A percentile compares a stretch with the other conserved stretches of the same genome.
Evolutionary conservation across 352 stramenopile species (phyloP).

Genomic region (Phytopythium cucurbitacearum): DNA sequence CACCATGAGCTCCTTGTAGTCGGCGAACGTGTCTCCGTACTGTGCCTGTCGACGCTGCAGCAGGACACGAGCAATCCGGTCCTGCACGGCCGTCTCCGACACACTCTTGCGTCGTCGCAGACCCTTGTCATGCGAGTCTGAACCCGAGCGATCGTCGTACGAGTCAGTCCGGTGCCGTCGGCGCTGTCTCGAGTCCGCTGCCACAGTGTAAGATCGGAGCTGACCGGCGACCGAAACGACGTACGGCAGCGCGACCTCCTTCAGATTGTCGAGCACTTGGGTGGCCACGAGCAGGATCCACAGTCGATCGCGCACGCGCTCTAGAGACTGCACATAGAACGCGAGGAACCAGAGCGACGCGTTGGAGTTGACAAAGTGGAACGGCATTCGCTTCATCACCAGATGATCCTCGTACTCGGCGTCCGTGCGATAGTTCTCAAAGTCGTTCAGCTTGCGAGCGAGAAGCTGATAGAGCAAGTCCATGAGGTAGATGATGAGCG

Average conservation of each 20-base stretch:
- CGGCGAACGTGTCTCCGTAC: constrained; percentile 61
- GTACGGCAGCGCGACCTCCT: constrained; percentile 57
- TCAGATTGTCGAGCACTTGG: constrained; percentile 66
- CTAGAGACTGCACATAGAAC: constrained; percentile 53
- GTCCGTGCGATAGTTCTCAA: constrained; percentile 68
- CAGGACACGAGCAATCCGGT: constrained; percentile 44
- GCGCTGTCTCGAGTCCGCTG: constrained; percentile 27
- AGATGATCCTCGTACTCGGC: constrained; percentile 64
- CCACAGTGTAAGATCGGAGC: constrained; percentile 20
- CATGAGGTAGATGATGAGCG: constrained; percentile 58
- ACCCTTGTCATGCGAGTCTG: too few species aligned
- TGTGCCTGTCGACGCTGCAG: constrained; percentile 56
- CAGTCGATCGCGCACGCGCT: constrained; percentile 52
- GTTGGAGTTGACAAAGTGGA: constrained; percentile 78
- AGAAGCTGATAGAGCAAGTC: constrained; percentile 64
- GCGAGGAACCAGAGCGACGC: constrained; percentile 65
- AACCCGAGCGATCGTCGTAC: too few species aligned
- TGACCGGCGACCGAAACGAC: constrained; percentile 38
- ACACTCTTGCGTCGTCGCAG: constrained; percentile 10
- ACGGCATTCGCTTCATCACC: constrained; percentile 72
- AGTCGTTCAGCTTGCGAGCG: constrained; percentile 55
- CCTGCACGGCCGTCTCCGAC: constrained; percentile 19
- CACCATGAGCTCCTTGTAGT: constrained; percentile 85
- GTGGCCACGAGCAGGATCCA: constrained; percentile 68
- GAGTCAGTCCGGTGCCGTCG: constrained; percentile 11